These are phyloP conservation scores for Lyophyllum decastes DNA, from an alignment of 768 basidiomycete genomes.

Conservation along the genomic window DNA sequence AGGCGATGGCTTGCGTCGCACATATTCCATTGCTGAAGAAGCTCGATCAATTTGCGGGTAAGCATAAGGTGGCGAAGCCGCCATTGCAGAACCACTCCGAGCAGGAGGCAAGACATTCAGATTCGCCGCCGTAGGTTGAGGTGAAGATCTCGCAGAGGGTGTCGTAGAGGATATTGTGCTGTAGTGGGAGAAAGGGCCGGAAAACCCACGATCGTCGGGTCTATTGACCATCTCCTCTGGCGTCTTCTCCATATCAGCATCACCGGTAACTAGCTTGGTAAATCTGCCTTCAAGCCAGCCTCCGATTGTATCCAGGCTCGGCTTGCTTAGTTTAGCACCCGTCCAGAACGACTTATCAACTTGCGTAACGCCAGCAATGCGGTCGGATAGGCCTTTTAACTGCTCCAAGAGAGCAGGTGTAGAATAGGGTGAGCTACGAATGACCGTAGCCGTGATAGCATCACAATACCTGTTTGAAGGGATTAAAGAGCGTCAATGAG, in stretches of 20 bases:
- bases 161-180: slow-evolving; percentile 86
- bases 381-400: slow-evolving; percentile 76
- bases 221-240: slow-evolving; percentile 37
- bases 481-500: background rate
- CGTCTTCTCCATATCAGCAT: slow-evolving; percentile 56
- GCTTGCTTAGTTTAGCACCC: slow-evolving; percentile 81
- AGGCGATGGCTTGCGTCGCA: slow-evolving; percentile 57
- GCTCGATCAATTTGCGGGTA: slow-evolving; percentile 65
- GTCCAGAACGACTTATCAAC: slow-evolving; percentile 89
- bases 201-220: slow-evolving; percentile 40
- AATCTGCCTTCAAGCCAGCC: slow-evolving; percentile 91
- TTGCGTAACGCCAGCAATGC: slow-evolving; percentile 71
- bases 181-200: slow-evolving; percentile 91
- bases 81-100: slow-evolving; percentile 73
- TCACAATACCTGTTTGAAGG: slow-evolving; percentile 78
- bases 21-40: slow-evolving; percentile 77
- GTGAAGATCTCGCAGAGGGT: slow-evolving; percentile 75
- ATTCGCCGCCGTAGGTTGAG: slow-evolving; percentile 57
- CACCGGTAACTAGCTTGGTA: slow-evolving; percentile 94
- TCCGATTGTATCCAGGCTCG: slow-evolving; percentile 89
- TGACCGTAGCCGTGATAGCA: slow-evolving; percentile 73
- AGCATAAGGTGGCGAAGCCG: slow-evolving; percentile 48
- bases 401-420: slow-evolving; percentile 69
- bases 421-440: slow-evolving; percentile 65
- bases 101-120: slow-evolving; percentile 45